Conservation (phyloP, 192 early-diverging fungal genomes). For the Umbelopsis vinacea region DNA sequence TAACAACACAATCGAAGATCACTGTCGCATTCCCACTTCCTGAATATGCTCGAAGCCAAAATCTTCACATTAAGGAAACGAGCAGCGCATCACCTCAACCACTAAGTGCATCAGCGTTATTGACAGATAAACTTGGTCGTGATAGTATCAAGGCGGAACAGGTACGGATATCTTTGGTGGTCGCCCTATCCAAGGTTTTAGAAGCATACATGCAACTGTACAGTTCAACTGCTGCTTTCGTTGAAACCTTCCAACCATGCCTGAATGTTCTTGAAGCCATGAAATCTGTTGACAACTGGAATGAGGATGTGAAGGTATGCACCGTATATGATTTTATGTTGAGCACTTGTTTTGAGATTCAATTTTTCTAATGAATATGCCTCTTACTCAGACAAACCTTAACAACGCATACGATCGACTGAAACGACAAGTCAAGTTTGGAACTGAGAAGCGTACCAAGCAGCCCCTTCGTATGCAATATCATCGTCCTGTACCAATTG, state of each 20-base stretch:
- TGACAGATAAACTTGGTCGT: constrained; percentile 17
- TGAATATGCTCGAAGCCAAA: constrained; percentile 16
- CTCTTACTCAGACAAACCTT: constrained; percentile 35
- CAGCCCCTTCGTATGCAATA: constrained; percentile 82
- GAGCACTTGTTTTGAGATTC: constrained; percentile 8
- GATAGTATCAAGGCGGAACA: constrained; percentile 15
- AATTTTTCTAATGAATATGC: neutral
- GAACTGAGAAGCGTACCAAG: constrained; percentile 52
- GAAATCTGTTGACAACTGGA: constrained; percentile 30
- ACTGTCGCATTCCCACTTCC: constrained; percentile 53
- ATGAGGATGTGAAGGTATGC: constrained; percentile 35
- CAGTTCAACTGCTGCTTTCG: constrained; percentile 63
- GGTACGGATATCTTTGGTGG: constrained; percentile 30
- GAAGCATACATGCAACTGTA: constrained; percentile 58
- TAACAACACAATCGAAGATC: constrained; percentile 34
- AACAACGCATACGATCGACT: constrained; percentile 44
- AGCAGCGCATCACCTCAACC: neutral
- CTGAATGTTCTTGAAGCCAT: constrained; percentile 39
- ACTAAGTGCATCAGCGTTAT: constrained; percentile 22
- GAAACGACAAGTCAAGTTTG: constrained; percentile 55
- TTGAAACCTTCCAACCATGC: constrained; percentile 60
- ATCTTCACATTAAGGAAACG: constrained; percentile 42
- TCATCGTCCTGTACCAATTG: constrained; percentile 86
- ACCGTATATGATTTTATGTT: neutral
- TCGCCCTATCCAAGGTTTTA: constrained; percentile 46